Base-by-base conservation (phyloP, 2,329 filamentous ascomycete species). In the Bisporella sp. region DNA sequence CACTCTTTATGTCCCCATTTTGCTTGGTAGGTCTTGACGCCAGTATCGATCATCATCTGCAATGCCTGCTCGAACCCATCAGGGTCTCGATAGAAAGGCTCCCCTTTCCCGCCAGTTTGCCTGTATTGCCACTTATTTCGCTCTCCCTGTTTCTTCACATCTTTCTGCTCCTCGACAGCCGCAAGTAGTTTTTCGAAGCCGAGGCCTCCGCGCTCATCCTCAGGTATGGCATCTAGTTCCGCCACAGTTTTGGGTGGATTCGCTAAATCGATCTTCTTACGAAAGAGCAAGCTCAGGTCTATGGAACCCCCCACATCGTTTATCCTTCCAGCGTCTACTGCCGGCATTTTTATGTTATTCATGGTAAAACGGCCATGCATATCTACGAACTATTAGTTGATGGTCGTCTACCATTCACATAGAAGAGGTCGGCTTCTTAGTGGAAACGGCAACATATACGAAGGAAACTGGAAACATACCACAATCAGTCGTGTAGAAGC, bases 401-500 rank as follows among this genome's bases (percentile, higher is more conserved):
- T 21, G 21, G 21, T 21, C 21, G 21, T 21, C 21, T 21, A 21
- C 3, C 21, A 21, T 21, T 21, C 21, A 21, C 21, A 21, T 21
- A 21, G 21, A 21, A 21, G 21, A 21, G 21, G 21, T 21, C 21
- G 21, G 21, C 21, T 21, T 21, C 21, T 21, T 21, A 21, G 21
- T 21, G 21, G 21, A 21, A 21, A 21, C 21, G 21, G 21, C 21
- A 21, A 21, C 21, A 21, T 21, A 21, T 21, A 21, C 21, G 21
- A 21, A 21, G 21, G 21, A 21, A 3, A 21, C 21, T 21, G 21
- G 21, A 21, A 21, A 21, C 21, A 21, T 21, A 56, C 79, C 76
- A 63, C 76, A 81, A 57, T 81, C 77, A 31, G 72, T 75, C 48
- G 73, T 69, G 60, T 80, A 80, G 57, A 73, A 80, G 0, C 76